phyloP scores from a whole-genome alignment of 2,329 filamentous ascomycete genomes.

The Clonostachys rosea region DNA sequence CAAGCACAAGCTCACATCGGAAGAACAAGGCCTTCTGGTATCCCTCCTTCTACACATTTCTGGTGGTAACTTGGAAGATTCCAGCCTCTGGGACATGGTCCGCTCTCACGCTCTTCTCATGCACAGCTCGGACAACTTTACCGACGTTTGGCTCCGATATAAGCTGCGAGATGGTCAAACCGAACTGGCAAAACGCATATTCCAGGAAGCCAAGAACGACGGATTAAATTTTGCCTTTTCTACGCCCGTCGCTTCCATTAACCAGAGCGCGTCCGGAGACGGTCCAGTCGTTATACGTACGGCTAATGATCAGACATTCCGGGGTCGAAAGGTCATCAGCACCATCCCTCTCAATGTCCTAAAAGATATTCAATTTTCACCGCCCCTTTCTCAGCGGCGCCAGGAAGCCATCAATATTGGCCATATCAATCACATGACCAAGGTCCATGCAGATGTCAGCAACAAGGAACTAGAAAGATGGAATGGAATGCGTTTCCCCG shows the following conservation, averaged over 20 bases:
- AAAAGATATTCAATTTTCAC: constrained; percentile 1
- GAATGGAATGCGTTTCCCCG: constrained; percentile 8
- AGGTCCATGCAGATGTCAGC: constrained; percentile 9
- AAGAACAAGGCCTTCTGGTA: constrained; percentile 15
- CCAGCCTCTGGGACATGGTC: constrained; percentile 11
- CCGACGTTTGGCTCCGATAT: constrained; percentile 11
- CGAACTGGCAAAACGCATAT: constrained; percentile 14
- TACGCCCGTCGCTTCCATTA: constrained; percentile 8
- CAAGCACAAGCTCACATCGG: constrained; percentile 17
- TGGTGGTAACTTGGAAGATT: constrained; percentile 15
- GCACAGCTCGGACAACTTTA: constrained; percentile 13
- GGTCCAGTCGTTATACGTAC: neutral
- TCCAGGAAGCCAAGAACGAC: constrained; percentile 13
- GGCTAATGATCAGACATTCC: constrained; percentile 4
- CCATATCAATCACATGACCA: constrained; percentile 7
- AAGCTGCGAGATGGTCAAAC: constrained; percentile 21
- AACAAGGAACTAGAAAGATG: constrained; percentile 9
- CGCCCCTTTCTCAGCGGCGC: neutral
- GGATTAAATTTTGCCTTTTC: constrained; percentile 18
- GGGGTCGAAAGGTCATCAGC: constrained; percentile 13
- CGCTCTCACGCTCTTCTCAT: constrained; percentile 11
- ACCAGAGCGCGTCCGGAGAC: neutral
- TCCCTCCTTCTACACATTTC: constrained; percentile 15
- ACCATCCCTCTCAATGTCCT: constrained; percentile 11
- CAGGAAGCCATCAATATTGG: constrained; percentile 3